Conservation (phyloP, 768 basidiomycete genomes). For the Rhizopogon vesiculosus region DNA sequence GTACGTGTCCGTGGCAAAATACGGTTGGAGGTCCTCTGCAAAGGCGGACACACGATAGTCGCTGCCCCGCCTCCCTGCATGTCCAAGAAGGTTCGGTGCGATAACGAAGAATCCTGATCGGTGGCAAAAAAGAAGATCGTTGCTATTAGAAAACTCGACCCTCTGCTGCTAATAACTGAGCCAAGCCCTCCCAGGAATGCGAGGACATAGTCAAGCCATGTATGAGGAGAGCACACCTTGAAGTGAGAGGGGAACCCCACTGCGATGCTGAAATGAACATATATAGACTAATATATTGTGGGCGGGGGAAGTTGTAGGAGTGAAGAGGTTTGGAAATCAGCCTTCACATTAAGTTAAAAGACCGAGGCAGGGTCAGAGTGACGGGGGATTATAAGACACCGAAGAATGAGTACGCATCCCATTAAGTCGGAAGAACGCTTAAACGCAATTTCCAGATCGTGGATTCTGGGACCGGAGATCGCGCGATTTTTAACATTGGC, state of each 20-base stretch:
- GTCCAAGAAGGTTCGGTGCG: conserved; percentile 14
- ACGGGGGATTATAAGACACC: too few relatives aligned
- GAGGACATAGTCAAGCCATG: conserved; percentile 20
- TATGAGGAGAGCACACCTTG: conserved; percentile 20
- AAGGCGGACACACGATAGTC: conserved; percentile 10
- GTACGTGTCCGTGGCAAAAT: conserved; percentile 8
- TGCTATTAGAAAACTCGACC: conserved; percentile 3
- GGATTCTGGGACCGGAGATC: too few relatives aligned
- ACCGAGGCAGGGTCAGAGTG: too few relatives aligned
- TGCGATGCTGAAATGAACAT: conserved; percentile 8
- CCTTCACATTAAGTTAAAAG: too few relatives aligned
- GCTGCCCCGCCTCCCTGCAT: conserved; percentile 7
- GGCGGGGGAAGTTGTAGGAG: too few relatives aligned
- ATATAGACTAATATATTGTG: too few relatives aligned
- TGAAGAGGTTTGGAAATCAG: too few relatives aligned
- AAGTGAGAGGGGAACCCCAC: conserved; percentile 18
- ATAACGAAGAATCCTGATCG: conserved; percentile 9
- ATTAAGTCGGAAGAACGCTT: too few relatives aligned
- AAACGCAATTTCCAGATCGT: too few relatives aligned
- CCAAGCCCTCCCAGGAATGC: conserved; percentile 15
- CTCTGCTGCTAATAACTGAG: conserved; percentile 6
- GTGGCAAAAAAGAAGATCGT: neutral
- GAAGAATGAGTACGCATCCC: too few relatives aligned
- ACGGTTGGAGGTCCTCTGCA: conserved; percentile 10
- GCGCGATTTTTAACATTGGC: too few relatives aligned